phyloP scores from a whole-genome alignment of 2,329 filamentous ascomycete species.

The Rutstroemia sp. region DNA sequence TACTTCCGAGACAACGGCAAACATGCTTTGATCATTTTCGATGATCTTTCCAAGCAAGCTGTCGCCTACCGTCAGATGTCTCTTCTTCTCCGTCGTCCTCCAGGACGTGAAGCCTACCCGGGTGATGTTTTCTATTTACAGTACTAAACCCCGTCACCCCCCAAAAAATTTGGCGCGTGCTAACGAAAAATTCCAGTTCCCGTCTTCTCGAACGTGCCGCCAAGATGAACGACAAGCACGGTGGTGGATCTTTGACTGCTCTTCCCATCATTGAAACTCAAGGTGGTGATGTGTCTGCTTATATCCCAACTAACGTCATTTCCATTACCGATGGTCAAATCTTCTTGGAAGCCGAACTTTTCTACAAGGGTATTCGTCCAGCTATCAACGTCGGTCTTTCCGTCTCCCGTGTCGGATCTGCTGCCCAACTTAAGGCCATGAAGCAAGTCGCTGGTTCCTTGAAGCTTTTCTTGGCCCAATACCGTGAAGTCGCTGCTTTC shows the following conservation, averaged over 20 bases:
- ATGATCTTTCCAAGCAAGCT: conserved; percentile 97
- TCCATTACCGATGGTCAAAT: conserved; percentile 99
- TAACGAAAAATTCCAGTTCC: conserved; percentile 41
- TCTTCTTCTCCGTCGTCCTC: conserved; percentile 91
- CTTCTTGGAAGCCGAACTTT: conserved; percentile 98
- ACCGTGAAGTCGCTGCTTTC: conserved; percentile 99
- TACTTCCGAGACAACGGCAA: conserved; percentile 77
- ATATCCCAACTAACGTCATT: conserved; percentile 99
- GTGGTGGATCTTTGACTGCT: conserved; percentile 93
- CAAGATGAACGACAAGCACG: conserved; percentile 96
- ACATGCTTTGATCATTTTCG: conserved; percentile 85
- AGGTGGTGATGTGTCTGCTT: conserved; percentile 99
- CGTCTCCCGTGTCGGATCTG: conserved; percentile 98
- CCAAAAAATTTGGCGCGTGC: neutral
- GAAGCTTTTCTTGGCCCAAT: conserved; percentile 99
- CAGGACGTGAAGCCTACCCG: conserved; percentile 98
- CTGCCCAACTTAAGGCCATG: conserved; percentile 99
- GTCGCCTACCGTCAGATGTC: conserved; percentile 99
- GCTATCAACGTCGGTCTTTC: conserved; percentile 99
- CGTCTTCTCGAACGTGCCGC: conserved; percentile 98
- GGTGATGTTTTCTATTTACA: conserved; percentile 99
- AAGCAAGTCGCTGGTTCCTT: conserved; percentile 99
- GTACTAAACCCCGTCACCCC: no score
- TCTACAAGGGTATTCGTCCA: conserved; percentile 99
- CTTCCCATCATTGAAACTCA: conserved; percentile 98